Evolutionary conservation across 768 basidiomycete genomes (phyloP), one percentile per base, ranked within the genome.

Genomic region (Tricholoma matsutake): DNA sequence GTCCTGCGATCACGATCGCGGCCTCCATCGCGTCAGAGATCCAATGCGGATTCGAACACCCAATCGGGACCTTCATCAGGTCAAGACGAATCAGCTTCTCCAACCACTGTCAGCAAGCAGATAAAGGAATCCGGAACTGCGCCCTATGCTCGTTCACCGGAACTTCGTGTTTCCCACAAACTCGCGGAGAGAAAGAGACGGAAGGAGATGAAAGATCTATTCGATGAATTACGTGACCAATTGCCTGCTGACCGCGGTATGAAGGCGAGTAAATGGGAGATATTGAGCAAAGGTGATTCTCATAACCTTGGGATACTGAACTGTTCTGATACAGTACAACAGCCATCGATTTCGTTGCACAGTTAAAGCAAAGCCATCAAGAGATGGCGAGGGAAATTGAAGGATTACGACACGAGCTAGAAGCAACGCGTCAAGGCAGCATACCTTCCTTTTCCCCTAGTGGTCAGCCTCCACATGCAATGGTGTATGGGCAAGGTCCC

Each of bases 191-290:
- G 97, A 62, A 98, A 98, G 75, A 78, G 97, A 67, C 82, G 97
- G 74, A 98, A 96, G 76, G 97, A 99, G 77, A 99, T 99, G 97
- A 97, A 97, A 72, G 96, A 98, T 61, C 74, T 99, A 47, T 98
- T 98, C 70, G 97, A 99, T 67, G 97, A 99, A 72, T 77, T 99
- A 64, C 84, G 94, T 60, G 96, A 97, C 73, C 87, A 92, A 68
- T 78, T 99, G 25, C 97, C 97, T 1, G 89, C 89, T 56, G 94
- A 94, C 77, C 85, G 91, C 56, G 94, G 90, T 45, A 92, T 95
- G 87, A 98, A 98, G 71, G 91, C 94, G 18, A 95, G 92, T 77
- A 99, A 99, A 77, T 98, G 96, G 97, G 97, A 99, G 78, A 98
- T 98, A 63, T 76, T 99, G 34, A 96, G 89, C 75, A 96, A 97